Conservation (phyloP, 108 stramenopile species). For the Skeletonema menzelii region DNA sequence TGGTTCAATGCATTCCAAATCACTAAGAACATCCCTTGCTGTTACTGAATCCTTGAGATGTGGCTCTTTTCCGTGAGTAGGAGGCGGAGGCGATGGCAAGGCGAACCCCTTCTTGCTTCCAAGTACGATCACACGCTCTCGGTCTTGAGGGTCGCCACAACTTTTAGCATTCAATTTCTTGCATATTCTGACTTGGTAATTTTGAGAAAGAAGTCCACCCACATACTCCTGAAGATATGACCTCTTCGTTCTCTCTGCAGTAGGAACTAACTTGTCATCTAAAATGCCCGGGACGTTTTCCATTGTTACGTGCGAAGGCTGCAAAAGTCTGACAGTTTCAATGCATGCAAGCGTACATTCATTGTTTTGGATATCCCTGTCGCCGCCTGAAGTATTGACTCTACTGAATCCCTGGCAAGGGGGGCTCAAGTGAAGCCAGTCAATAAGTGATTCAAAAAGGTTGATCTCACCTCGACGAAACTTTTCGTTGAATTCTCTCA, state of each 20-base stretch:
- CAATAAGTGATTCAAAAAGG: neutral
- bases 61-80: slow-evolving; percentile 36
- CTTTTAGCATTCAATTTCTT: slow-evolving; percentile 12
- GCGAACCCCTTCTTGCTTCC: slow-evolving; percentile 26
- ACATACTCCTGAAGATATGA: slow-evolving; percentile 28
- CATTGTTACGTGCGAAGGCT: slow-evolving; percentile 40
- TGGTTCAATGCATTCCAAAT: slow-evolving; percentile 32
- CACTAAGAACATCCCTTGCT: slow-evolving; percentile 24
- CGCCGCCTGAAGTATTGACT: slow-evolving; percentile 37
- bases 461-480: neutral
- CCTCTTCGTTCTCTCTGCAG: neutral
- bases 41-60: slow-evolving; percentile 4
- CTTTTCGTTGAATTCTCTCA: slow-evolving; percentile 10
- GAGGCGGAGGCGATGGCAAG: slow-evolving; percentile 24
- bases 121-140: slow-evolving; percentile 44
- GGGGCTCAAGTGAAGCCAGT: slow-evolving; percentile 31
- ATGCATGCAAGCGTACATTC: slow-evolving; percentile 33
- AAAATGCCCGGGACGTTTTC: slow-evolving; percentile 49
- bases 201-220: slow-evolving; percentile 21
- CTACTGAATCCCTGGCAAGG: slow-evolving; percentile 41
- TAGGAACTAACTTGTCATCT: neutral
- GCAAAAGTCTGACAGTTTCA: slow-evolving; percentile 19
- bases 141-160: slow-evolving; percentile 56
- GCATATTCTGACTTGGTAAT: slow-evolving; percentile 36
- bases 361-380: slow-evolving; percentile 47